These are phyloP conservation scores for Monosporascus ibericus DNA, from an alignment of 2,329 filamentous ascomycete genomes.

Conservation along the genomic window DNA sequence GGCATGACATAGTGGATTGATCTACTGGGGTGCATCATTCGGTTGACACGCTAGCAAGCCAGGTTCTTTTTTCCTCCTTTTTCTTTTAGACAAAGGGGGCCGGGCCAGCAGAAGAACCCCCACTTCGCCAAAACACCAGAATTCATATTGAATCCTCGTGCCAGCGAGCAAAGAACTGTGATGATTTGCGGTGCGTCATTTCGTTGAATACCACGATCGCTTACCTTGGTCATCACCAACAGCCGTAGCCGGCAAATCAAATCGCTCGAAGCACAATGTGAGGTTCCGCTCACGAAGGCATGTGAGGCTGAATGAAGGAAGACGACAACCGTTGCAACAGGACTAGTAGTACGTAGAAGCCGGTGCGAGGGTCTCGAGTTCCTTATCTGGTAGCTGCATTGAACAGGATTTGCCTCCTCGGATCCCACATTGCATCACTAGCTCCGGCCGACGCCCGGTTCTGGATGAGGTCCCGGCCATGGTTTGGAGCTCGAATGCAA, in stretches of 20 bases:
- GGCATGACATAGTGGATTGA: too few species aligned
- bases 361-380: background rate
- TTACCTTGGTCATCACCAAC: background rate
- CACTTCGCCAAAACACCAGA: background rate
- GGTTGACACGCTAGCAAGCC: too few species aligned
- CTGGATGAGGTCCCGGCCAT: background rate
- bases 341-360: too few species aligned
- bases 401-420: background rate
- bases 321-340: too few species aligned
- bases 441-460: background rate
- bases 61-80: too few species aligned
- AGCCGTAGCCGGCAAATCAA: too few species aligned
- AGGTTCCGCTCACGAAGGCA: too few species aligned
- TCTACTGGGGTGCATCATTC: too few species aligned
- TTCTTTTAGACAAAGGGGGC: too few species aligned
- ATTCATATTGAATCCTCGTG: background rate
- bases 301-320: too few species aligned
- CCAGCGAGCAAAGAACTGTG: background rate
- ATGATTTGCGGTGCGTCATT: background rate
- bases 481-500: background rate
- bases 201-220: background rate
- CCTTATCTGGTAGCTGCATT: background rate
- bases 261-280: too few species aligned
- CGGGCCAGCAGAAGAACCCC: too few species aligned
- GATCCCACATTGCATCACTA: background rate